Base-by-base conservation (phyloP, 345 rosid species). In the Iberis pinnata region DNA sequence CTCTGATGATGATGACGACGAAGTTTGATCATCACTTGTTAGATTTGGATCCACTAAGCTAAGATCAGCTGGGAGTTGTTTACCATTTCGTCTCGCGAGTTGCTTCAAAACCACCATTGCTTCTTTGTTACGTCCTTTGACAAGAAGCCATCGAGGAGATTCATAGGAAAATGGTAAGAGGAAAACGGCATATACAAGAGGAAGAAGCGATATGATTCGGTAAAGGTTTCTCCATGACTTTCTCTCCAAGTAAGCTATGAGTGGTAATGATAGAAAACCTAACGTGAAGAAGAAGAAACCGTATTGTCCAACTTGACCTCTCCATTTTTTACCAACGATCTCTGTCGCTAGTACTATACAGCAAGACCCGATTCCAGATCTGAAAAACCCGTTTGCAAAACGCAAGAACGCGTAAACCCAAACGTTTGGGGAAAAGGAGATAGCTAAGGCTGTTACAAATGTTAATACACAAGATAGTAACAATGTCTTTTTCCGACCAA, bases 81-180 rank as follows among this genome's bases (percentile, higher is more conserved):
- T 80, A 8, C 88, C 78, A 4, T 87, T 87, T 8, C 58, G 62
- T 53, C 66, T 40, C 0, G 87, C 83, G 15, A 71, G 79, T 35
- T 49, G 63, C 19, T 64, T 70, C 58, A 84, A 53, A 3, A 78
- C 70, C n/a, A 61, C 64, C 17, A 84, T 64, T 0, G 87, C 84
- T 68, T 87, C 96, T 46, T 61, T 67, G 22, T 45, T 60, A 12
- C 75, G 61, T 19, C 87, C 89, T 42, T 69, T 69, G 7, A 75
- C 66, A 1, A 75, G 74, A 32, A 84, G 78, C 96, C 94, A 88
- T 2, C 96, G 85, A 5, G 96, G 88, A 0, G 96, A 88, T 49
- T 88, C 94, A 0, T 81, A 77, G 4, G 76, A 68, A 0, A 80
- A 78, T 3, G 82, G 85, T 18, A 78, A 49, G 8, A 76, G 49